Evolutionary conservation across 805 yeast species (phyloP).

Genomic region (Teunomyces gatunensis): DNA sequence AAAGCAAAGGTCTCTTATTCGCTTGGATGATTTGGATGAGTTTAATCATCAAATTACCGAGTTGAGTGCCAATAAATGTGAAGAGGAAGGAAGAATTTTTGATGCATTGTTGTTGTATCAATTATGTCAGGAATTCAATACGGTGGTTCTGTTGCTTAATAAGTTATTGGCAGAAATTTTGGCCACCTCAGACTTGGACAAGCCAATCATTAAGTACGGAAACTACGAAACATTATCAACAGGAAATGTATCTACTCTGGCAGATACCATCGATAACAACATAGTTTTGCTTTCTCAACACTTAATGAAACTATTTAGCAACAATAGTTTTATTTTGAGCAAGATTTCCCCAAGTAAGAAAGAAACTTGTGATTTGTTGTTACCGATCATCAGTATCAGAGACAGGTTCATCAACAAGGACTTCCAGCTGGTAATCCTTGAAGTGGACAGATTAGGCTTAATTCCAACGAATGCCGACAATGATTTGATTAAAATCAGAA

Average conservation of each 20-base stretch:
- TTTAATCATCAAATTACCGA: conserved; percentile 74
- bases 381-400: conserved; percentile 68
- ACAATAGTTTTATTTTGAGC: conserved; percentile 59
- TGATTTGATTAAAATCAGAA: conserved; percentile 58
- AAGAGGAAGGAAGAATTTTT: conserved; percentile 83
- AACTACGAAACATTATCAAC: conserved; percentile 25
- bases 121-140: conserved; percentile 81
- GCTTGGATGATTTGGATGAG: conserved; percentile 53
- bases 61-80: conserved; percentile 81
- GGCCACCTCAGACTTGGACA: conserved; percentile 65
- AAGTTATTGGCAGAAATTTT: conserved; percentile 75
- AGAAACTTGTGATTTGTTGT: conserved; percentile 61
- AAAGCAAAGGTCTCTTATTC: conserved; percentile 64
- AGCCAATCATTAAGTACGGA: conserved; percentile 47
- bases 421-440: conserved; percentile 56
- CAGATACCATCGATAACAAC: conserved; percentile 46
- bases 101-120: conserved; percentile 87
- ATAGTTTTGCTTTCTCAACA: conserved; percentile 47
- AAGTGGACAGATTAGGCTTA: conserved; percentile 58
- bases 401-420: conserved; percentile 52
- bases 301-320: conserved; percentile 44
- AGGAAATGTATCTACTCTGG: conserved; percentile 17
- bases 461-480: conserved; percentile 56
- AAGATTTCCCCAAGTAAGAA: conserved; percentile 53
- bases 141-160: conserved; percentile 73